phyloP scores from a whole-genome alignment of 2,329 filamentous ascomycete species.

The Amphichorda felina region DNA sequence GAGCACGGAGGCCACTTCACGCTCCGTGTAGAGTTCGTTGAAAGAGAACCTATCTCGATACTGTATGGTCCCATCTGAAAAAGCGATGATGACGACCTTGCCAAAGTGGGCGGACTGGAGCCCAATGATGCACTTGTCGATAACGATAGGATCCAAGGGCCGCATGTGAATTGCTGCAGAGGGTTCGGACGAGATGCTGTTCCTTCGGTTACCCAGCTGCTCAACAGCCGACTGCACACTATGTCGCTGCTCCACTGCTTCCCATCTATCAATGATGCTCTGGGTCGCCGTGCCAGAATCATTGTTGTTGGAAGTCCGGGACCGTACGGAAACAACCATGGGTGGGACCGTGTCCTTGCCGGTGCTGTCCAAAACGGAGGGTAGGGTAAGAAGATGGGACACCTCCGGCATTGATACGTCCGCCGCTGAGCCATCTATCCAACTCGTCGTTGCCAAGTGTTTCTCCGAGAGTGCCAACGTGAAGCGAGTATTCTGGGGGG shows the following conservation, averaged over 20 bases:
- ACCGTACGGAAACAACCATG: constrained; percentile 63
- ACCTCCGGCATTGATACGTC: constrained; percentile 48
- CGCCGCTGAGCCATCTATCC: constrained; percentile 36
- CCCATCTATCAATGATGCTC: constrained; percentile 76
- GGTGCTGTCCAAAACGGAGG: constrained; percentile 47
- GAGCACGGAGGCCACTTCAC: constrained; percentile 52
- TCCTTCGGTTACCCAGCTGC: constrained; percentile 54
- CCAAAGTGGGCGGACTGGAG: constrained; percentile 59
- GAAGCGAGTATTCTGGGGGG: constrained; percentile 30
- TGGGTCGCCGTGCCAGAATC: constrained; percentile 48
- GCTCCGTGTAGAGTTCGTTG: constrained; percentile 52
- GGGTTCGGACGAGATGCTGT: constrained; percentile 27
- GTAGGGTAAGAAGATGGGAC: constrained; percentile 64
- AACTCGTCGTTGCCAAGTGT: constrained; percentile 45
- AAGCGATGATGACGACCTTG: constrained; percentile 58
- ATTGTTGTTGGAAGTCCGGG: constrained; percentile 39
- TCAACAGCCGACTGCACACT: constrained; percentile 66
- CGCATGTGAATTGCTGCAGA: constrained; percentile 33
- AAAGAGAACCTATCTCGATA: constrained; percentile 69
- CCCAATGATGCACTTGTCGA: constrained; percentile 60
- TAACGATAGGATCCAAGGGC: constrained; percentile 55
- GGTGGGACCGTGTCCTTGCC: constrained; percentile 44
- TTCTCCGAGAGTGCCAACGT: constrained; percentile 42
- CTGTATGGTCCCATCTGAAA: constrained; percentile 71
- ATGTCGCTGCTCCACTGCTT: constrained; percentile 57